Conservation (phyloP, 2,329 filamentous ascomycete genomes). For the Colletotrichum godetiae region DNA sequence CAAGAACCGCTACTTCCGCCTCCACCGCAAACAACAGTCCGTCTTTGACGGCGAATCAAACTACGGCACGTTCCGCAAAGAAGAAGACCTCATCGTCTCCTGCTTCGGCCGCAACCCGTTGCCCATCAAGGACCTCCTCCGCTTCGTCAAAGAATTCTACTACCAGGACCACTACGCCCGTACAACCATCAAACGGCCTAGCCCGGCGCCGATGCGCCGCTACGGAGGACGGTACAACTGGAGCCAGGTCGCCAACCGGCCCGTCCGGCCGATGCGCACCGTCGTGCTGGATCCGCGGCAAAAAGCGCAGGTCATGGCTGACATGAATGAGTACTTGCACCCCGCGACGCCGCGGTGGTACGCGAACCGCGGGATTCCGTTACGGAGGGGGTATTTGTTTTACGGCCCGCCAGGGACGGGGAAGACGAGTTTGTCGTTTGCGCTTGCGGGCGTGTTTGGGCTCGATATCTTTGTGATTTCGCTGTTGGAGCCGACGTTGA, state of each 20-base stretch:
- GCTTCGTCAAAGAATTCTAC: constrained; percentile 64
- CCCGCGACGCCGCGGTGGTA: constrained; percentile 79
- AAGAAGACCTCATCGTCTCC: constrained; percentile 64
- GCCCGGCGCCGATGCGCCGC: constrained; percentile 30
- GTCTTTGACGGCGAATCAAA: constrained; percentile 48
- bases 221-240: constrained; percentile 57
- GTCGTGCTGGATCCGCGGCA: constrained; percentile 77
- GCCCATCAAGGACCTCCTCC: constrained; percentile 67
- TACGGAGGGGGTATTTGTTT: constrained; percentile 82
- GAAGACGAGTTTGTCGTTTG: constrained; percentile 76
- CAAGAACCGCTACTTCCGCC: constrained; percentile 59
- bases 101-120: constrained; percentile 64
- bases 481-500: constrained; percentile 66
- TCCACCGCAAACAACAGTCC: constrained; percentile 59
- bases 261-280: constrained; percentile 77
- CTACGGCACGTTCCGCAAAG: constrained; percentile 58
- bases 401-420: constrained; percentile 81
- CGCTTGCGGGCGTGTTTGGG: constrained; percentile 73
- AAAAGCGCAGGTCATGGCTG: constrained; percentile 73
- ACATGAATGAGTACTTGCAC: constrained; percentile 84
- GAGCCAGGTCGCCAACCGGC: constrained; percentile 69
- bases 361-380: constrained; percentile 78
- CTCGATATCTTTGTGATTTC: constrained; percentile 75
- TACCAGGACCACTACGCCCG: constrained; percentile 63
- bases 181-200: constrained; percentile 65